phyloP scores from a whole-genome alignment of 2,329 filamentous ascomycete genomes.

The Tolypocladium ovalisporum region DNA sequence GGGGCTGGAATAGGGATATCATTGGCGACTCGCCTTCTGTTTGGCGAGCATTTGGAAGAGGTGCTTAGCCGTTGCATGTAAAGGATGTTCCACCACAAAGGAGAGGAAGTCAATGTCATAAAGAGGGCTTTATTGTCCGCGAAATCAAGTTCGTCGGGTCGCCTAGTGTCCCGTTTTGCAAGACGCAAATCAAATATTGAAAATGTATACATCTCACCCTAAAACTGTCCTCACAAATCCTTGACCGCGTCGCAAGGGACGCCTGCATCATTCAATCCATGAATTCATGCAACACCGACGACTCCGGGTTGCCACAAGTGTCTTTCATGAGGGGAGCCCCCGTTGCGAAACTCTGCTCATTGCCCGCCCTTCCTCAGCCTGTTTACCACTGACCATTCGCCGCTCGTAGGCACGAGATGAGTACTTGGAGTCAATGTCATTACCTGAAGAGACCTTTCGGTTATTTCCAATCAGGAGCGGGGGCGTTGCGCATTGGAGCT shows the following conservation, averaged over 20 bases:
- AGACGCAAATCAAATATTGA: neutral
- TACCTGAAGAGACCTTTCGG: slow-evolving; percentile 48
- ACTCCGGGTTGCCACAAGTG: neutral
- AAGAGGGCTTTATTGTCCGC: neutral
- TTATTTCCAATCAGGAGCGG: slow-evolving; percentile 39
- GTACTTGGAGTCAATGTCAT: slow-evolving; percentile 34
- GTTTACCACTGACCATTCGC: slow-evolving; percentile 61
- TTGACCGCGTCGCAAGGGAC: neutral
- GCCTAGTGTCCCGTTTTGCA: neutral
- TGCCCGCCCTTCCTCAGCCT: slow-evolving; percentile 54
- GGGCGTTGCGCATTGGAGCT: slow-evolving; percentile 40
- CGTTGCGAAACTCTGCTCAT: neutral
- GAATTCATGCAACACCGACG: neutral
- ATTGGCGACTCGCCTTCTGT: slow-evolving; percentile 19
- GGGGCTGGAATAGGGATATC: slow-evolving; percentile 31
- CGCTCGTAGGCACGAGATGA: slow-evolving; percentile 25
- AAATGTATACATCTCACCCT: neutral
- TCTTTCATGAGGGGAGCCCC: neutral
- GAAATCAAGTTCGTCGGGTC: neutral
- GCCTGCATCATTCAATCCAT: neutral
- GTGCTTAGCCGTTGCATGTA: neutral
- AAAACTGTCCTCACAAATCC: neutral
- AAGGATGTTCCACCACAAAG: neutral
- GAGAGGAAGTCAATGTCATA: too few species aligned
- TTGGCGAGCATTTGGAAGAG: slow-evolving; percentile 15